These are phyloP conservation scores for Lentinula boryana DNA, from an alignment of 768 basidiomycete genomes.

Conservation along the genomic window DNA sequence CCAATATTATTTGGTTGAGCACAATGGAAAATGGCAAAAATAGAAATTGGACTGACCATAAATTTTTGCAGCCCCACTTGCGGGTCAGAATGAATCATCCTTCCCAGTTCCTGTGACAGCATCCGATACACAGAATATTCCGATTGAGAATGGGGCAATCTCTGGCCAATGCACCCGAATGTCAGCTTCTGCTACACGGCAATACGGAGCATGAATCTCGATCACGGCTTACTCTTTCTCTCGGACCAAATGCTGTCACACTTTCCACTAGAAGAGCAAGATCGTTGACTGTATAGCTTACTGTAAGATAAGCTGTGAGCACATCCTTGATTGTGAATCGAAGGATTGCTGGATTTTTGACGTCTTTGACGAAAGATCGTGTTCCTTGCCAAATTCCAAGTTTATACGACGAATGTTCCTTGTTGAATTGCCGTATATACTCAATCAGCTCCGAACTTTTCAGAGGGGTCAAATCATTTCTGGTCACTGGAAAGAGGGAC, in stretches of 20 bases:
- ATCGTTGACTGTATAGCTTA: conserved; percentile 29
- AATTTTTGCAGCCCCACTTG: conserved; percentile 47
- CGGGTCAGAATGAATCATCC: conserved; percentile 50
- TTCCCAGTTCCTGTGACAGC: conserved; percentile 61
- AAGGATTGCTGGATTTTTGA: conserved; percentile 33
- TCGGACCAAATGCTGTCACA: conserved; percentile 64
- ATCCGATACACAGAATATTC: conserved; percentile 58
- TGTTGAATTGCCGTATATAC: conserved; percentile 59
- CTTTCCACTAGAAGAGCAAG: conserved; percentile 48
- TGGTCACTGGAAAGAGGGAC: conserved; percentile 36
- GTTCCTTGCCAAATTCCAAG: conserved; percentile 52
- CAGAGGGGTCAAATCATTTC: conserved; percentile 31
- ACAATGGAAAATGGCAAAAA: not conserved
- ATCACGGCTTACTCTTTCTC: conserved; percentile 52
- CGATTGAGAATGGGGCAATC: conserved; percentile 63
- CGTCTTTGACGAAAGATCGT: conserved; percentile 14
- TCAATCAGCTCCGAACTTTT: conserved; percentile 38
- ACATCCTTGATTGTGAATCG: conserved; percentile 63
- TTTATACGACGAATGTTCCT: conserved; percentile 27
- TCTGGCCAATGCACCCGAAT: conserved; percentile 30
- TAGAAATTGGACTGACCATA: conserved; percentile 31
- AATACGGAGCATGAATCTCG: conserved; percentile 2
- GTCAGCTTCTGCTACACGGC: not conserved
- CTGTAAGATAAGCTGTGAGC: conserved; percentile 56
- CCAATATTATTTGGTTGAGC: not conserved